Evolutionary conservation across 371 early-diverging fungal species (phyloP), one percentile per base, ranked within the genome.

Genomic region (Mortierella sp.): DNA sequence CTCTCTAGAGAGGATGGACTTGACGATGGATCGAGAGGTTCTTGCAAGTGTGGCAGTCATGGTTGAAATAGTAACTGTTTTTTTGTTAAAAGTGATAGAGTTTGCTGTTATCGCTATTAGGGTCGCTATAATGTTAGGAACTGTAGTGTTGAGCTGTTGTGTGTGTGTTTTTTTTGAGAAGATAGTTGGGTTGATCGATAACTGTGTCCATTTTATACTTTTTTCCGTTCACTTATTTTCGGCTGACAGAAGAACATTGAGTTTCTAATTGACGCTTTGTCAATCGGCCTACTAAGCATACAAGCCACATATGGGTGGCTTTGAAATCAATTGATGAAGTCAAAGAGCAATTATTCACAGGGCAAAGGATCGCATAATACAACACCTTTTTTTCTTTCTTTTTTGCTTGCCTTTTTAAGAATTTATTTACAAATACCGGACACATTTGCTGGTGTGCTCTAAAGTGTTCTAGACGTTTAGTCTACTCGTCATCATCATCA

Each of bases 401-500:
- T n/a, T n/a, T 35, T 42, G 45, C 45, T 45, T 45, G 45, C 45
- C 45, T 37, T 54, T 28, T 54, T 64, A 17, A 26, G 22, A 19
- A 15, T 34, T 34, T 17, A 12, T 53, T 53, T 53, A 28, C 23
- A 51, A 23, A 47, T 47, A n/a, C n/a, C n/a, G n/a, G n/a, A n/a
- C n/a, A n/a, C n/a, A n/a, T n/a, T n/a, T n/a, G n/a, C n/a, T n/a
- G n/a, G 22, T 15, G 47, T 47, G 47, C 15, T 47, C 47, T 47
- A 19, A 17, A 47, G 22, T 47, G 22, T 32, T 57, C 34, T 9
- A 13, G 34, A 17, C 15, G 7, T 15, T 15, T 43, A 35, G 7
- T 70, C 51, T 75, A 80, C 66, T 88, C 88, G 17, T 86, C 88
- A 57, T 85, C 83, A 42, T 89, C 89, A 4, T 87, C 89, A 29